A percentile compares a stretch with the other conserved stretches of the same genome.
Evolutionary conservation across 1,284 basidiomycete genomes (phyloP).

Genomic region (Thecaphora thlaspeos): DNA sequence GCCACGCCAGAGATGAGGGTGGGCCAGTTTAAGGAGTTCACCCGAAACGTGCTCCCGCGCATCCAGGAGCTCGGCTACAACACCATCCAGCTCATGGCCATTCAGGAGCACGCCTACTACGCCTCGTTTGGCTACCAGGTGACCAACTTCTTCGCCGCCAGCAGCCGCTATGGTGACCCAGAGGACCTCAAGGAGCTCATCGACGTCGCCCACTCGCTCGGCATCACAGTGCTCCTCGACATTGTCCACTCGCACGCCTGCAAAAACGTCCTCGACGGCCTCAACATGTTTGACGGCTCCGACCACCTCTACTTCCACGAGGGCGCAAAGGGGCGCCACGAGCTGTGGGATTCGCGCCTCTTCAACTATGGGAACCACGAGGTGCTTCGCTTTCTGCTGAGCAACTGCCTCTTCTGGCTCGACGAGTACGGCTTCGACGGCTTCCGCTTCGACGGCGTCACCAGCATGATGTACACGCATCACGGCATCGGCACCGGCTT

Average conservation of each 20-base stretch:
- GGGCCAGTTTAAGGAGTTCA: conserved; percentile 95
- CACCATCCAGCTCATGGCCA: conserved; percentile 76
- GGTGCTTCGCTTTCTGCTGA: conserved; percentile 88
- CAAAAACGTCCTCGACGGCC: conserved; percentile 93
- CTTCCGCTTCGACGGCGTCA: conserved; percentile 97
- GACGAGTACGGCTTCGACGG: conserved; percentile 95
- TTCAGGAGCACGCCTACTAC: conserved; percentile 99
- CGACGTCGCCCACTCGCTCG: conserved; percentile 90
- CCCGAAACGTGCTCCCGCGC: conserved; percentile 72
- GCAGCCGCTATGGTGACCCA: conserved; percentile 80
- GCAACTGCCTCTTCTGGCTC: conserved; percentile 92
- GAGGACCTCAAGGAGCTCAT: conserved; percentile 94
- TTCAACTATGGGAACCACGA: conserved; percentile 97
- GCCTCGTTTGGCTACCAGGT: conserved; percentile 99
- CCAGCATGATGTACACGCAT: conserved; percentile 96
- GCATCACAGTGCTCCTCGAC: conserved; percentile 88
- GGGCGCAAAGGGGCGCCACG: conserved; percentile 82
- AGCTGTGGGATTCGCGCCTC: conserved; percentile 83
- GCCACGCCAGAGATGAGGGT: conserved; percentile 83
- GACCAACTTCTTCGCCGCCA: conserved; percentile 95
- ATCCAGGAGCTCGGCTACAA: conserved; percentile 94
- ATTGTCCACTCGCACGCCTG: conserved; percentile 97
- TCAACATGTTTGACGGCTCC: conserved; percentile 92
- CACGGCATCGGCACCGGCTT: conserved; percentile 97
- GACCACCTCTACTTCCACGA: conserved; percentile 97